Conservation (phyloP, 2,329 filamentous ascomycete genomes). For the Alternaria viburni region DNA sequence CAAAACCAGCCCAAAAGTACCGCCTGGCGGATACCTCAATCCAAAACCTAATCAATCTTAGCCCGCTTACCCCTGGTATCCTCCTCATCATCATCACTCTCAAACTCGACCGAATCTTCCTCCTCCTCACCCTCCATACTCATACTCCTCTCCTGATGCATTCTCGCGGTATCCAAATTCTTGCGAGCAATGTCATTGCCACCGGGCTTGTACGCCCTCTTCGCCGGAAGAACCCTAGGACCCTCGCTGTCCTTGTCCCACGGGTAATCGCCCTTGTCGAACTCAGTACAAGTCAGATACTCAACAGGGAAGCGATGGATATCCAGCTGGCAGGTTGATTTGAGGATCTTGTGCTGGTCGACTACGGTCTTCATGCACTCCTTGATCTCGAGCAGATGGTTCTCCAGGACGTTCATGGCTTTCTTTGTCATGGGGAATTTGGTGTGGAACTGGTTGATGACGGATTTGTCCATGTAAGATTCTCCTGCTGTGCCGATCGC, state of each 20-base stretch:
- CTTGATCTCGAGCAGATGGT: constrained; percentile 52
- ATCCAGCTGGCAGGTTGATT: constrained; percentile 50
- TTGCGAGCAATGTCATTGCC: constrained; percentile 38
- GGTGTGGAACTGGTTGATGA: constrained; percentile 49
- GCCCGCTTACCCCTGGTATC: constrained; percentile 3
- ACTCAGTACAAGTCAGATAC: constrained; percentile 55
- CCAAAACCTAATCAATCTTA: neutral
- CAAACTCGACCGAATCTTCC: constrained; percentile 15
- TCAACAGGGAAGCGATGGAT: constrained; percentile 42
- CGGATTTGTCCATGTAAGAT: constrained; percentile 51
- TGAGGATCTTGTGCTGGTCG: constrained; percentile 46
- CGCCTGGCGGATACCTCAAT: neutral
- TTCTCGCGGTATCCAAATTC: constrained; percentile 28
- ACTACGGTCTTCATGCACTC: constrained; percentile 51
- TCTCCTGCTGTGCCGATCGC: constrained; percentile 50
- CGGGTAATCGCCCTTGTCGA: constrained; percentile 51
- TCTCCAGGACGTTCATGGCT: constrained; percentile 51
- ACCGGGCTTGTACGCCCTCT: constrained; percentile 29
- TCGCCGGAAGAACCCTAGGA: constrained; percentile 6
- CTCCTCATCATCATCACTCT: constrained; percentile 7
- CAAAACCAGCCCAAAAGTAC: neutral
- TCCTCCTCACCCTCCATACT: constrained; percentile 5
- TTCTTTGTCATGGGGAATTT: constrained; percentile 54
- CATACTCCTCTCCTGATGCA: constrained; percentile 13
- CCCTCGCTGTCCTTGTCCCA: constrained; percentile 39